Percentiles rank a stretch among this genome's conserved stretches.
Conservation (phyloP, 306 rosid genomes). For the Styphnolobium japonicum region DNA sequence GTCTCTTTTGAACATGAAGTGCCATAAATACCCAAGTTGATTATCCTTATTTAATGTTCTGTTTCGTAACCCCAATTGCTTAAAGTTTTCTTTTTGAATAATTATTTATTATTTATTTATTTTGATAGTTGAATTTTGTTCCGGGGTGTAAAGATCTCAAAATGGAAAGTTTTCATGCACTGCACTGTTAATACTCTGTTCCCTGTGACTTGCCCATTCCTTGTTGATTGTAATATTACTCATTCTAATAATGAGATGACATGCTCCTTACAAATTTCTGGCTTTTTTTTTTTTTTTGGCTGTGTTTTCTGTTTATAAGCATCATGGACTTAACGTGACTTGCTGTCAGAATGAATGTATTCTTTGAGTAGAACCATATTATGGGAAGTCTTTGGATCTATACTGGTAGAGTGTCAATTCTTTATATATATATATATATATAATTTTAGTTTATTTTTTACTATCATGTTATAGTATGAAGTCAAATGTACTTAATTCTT, state of each 20-base stretch:
- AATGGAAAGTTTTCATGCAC: not conserved
- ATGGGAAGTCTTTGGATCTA: not conserved
- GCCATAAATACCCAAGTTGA: no score
- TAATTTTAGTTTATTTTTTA: not conserved
- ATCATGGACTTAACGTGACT: no score
- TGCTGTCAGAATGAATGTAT: not conserved
- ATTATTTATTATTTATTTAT: no score
- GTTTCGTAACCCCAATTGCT: not conserved
- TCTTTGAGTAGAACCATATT: not conserved
- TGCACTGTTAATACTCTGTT: not conserved
- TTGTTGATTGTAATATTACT: not conserved
- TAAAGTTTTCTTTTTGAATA: not conserved
- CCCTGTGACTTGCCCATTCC: not conserved
- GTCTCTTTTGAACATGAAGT: no score
- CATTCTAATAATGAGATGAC: no score
- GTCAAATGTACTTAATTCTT: not conserved
- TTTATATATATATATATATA: not conserved
- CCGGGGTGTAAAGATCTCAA: not conserved
- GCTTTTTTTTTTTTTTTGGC: no score
- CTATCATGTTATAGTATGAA: not conserved
- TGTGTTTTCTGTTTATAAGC: no score
- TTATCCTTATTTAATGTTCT: not conserved
- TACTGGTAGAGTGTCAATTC: not conserved
- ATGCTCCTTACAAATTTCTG: no score
- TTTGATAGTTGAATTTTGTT: not conserved